A percentile compares a stretch with the other conserved stretches of the same genome.
These are phyloP conservation scores for Hymenotorrendiella dingleyae DNA, from an alignment of 2,329 filamentous ascomycete genomes.

Conservation along the genomic window DNA sequence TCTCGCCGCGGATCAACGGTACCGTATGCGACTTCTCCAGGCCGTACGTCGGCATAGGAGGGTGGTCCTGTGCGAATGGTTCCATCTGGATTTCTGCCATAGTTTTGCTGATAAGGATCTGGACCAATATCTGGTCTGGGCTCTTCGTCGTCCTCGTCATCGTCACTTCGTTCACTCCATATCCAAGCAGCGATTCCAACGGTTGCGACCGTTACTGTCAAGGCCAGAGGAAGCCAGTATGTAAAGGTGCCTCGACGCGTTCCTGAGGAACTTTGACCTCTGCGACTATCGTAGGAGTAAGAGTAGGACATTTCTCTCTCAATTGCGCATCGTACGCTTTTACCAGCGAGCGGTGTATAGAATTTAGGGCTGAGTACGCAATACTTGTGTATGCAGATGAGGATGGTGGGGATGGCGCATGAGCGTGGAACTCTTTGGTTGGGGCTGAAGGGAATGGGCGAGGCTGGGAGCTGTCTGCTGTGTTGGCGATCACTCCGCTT, in stretches of 20 bases:
- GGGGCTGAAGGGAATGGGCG: slow-evolving; percentile 7
- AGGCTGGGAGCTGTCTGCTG: slow-evolving; percentile 9
- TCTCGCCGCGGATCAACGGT: slow-evolving; percentile 33
- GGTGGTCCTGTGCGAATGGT: slow-evolving; percentile 34
- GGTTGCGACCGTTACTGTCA: slow-evolving; percentile 84
- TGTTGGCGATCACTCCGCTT: background rate
- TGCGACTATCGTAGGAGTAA: slow-evolving; percentile 40
- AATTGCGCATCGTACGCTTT: slow-evolving; percentile 19
- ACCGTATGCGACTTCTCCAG: slow-evolving; percentile 38
- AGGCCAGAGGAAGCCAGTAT: slow-evolving; percentile 83
- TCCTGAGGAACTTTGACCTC: slow-evolving; percentile 43
- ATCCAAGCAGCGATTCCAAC: slow-evolving; percentile 85
- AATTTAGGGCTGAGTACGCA: background rate
- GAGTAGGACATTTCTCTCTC: slow-evolving; percentile 53
- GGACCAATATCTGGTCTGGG: slow-evolving; percentile 41
- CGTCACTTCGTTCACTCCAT: slow-evolving; percentile 80
- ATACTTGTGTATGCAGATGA: background rate
- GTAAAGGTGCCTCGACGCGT: slow-evolving; percentile 58
- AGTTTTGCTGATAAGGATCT: slow-evolving; percentile 30
- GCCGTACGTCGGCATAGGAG: slow-evolving; percentile 33
- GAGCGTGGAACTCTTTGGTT: background rate
- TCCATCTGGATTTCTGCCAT: slow-evolving; percentile 26
- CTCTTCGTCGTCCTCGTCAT: slow-evolving; percentile 55
- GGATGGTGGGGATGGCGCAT: slow-evolving; percentile 14
- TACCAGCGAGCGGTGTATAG: slow-evolving; percentile 8